Percentiles rank a stretch among this genome's conserved stretches.
Evolutionary conservation across 805 yeast species (phyloP).

Genomic region (Lipomyces kockii): DNA sequence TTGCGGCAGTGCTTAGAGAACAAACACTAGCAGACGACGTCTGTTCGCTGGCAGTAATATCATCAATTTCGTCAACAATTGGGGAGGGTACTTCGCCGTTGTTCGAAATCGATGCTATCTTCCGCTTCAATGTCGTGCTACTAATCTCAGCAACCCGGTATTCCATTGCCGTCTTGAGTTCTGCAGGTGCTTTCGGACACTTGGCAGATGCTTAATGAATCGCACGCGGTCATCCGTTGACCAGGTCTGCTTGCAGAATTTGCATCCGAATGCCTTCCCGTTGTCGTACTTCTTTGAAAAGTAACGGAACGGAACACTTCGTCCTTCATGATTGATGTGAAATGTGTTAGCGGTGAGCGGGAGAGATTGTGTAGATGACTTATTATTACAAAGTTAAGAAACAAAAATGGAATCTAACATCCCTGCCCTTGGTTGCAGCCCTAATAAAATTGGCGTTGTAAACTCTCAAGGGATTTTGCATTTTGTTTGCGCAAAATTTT

Average conservation of each 20-base stretch:
- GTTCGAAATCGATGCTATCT: not conserved
- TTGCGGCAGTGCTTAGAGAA: not conserved
- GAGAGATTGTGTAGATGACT: too few species aligned
- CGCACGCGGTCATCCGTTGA: not conserved
- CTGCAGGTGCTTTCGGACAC: constrained; percentile 1
- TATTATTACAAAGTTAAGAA: too few species aligned
- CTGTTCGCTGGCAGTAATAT: not conserved
- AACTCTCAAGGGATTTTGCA: too few species aligned
- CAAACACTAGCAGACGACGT: constrained; percentile 1
- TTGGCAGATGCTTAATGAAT: not conserved
- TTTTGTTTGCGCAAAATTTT: too few species aligned
- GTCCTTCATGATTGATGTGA: not conserved
- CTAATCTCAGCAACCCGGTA: not conserved
- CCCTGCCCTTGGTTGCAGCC: too few species aligned
- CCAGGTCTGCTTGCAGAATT: not conserved
- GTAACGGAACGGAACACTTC: not conserved
- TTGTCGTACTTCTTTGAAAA: not conserved
- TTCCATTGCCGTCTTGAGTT: not conserved
- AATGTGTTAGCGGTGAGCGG: too few species aligned
- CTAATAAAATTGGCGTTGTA: too few species aligned
- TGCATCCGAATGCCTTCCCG: not conserved
- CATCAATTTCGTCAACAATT: not conserved
- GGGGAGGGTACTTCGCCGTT: not conserved
- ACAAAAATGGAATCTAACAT: too few species aligned
- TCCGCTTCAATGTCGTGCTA: not conserved